Evolutionary conservation across 208 protist genomes (phyloP), one percentile per base, ranked within the genome.

Genomic region (Crithidia sp.): DNA sequence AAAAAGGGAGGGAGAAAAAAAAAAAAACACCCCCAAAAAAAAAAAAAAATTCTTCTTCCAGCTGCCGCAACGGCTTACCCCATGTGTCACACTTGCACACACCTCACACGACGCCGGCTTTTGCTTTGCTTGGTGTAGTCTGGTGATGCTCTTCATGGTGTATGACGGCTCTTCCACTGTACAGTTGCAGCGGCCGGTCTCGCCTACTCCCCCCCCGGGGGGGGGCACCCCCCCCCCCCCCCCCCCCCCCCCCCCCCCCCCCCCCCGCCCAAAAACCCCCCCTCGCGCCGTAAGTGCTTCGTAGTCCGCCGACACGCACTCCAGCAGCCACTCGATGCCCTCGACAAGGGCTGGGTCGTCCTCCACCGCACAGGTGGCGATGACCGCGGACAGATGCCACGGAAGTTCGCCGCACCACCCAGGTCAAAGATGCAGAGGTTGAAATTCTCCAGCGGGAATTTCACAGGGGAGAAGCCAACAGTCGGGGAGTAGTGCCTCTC

Each of bases 391-490:
- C 95, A 98, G 69, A 98, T 95, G 19, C 92, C 92, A 16, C 95
- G 85, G 64, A 98, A 96, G 75, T 96, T 96, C 6, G 82, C 81
- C 6, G 85, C 91, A 3, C 95, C 95, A 52, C 95, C 95, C 47
- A 98, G 80, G 71, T 98, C 95, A 65, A 97, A 98, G 68, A 97
- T 87, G 77, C 86, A 95, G 19, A 98, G 81, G 67, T 97, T 93
- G 71, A 84, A 91, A 43, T 88, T 82, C 5, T 95, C 93, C n/a
- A 88, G 92, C 39, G 89, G 82, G 79, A 98, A 96, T 65, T 89
- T 85, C 9, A 87, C 81, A 7, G 95, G 93, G 12, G 83, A 86
- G 67, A 98, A 98, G 40, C 95, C 95, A 9, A 97, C 78, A 3
- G 95, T 98, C 8, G 95, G 93, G 10, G 84, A 89, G 56, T 98